Conservation (phyloP, 169 alveolate genomes). For the Cryptosporidium canis region DNA sequence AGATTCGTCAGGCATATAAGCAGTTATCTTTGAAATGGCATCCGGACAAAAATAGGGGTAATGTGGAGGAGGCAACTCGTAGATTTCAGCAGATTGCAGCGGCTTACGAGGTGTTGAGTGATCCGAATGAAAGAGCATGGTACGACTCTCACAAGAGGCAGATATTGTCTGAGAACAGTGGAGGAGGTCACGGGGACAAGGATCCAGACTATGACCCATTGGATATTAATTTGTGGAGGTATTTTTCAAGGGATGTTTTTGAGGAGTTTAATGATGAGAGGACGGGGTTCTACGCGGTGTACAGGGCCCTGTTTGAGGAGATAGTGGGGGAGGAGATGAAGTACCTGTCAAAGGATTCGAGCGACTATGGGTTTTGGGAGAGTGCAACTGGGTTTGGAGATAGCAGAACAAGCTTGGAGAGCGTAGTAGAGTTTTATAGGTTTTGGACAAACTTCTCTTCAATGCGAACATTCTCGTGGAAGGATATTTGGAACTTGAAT, state of each 20-base stretch:
- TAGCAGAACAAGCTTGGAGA: slow-evolving; percentile 76
- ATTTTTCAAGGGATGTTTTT: slow-evolving; percentile 78
- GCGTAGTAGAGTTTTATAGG: slow-evolving; percentile 81
- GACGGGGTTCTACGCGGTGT: slow-evolving; percentile 81
- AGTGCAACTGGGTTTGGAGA: slow-evolving; percentile 80
- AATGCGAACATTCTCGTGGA: slow-evolving; percentile 80
- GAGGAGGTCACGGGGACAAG: slow-evolving; percentile 24
- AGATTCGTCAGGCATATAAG: slow-evolving; percentile 85
- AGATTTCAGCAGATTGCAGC: slow-evolving; percentile 75
- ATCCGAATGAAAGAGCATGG: slow-evolving; percentile 82
- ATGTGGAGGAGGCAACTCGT: slow-evolving; percentile 78
- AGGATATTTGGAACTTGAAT: slow-evolving; percentile 81
- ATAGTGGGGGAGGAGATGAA: slow-evolving; percentile 78
- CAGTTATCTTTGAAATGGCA: slow-evolving; percentile 79
- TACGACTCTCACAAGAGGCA: slow-evolving; percentile 83
- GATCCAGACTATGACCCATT: slow-evolving; percentile 51
- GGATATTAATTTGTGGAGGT: slow-evolving; percentile 81
- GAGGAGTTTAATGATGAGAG: slow-evolving; percentile 79
- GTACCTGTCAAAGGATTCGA: slow-evolving; percentile 73
- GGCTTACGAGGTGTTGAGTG: slow-evolving; percentile 78
- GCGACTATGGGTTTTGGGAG: slow-evolving; percentile 66
- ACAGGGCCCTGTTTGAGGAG: slow-evolving; percentile 80
- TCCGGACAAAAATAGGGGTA: slow-evolving; percentile 86
- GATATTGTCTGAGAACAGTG: slow-evolving; percentile 78
- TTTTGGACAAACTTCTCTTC: slow-evolving; percentile 86